A percentile compares a stretch with the other conserved stretches of the same genome.
These are phyloP conservation scores for Agaricus blazei DNA, from an alignment of 768 basidiomycete species.

Conservation along the genomic window DNA sequence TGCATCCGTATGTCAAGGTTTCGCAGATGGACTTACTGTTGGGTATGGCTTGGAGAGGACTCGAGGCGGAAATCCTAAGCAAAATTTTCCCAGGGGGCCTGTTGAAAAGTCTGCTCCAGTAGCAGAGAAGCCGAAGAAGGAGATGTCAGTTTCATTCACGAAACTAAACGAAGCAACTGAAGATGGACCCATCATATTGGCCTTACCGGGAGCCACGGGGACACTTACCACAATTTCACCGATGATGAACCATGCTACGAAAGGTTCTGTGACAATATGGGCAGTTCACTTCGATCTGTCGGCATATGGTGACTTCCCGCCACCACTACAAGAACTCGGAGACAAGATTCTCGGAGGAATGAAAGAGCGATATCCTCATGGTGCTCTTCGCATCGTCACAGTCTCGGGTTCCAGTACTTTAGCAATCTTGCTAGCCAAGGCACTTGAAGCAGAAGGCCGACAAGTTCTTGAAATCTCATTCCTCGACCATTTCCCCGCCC, in stretches of 20 bases:
- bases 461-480: not conserved
- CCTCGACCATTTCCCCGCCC: slow-evolving; percentile 3
- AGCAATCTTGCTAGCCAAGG: not conserved
- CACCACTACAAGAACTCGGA: not conserved
- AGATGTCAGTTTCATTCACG: not conserved
- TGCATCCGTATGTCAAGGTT: slow-evolving; percentile 23
- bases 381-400: not conserved
- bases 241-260: not conserved
- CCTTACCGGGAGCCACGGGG: not conserved
- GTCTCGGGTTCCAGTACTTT: slow-evolving; percentile 2
- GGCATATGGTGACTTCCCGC: not conserved
- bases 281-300: slow-evolving; percentile 1
- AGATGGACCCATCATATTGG: not conserved
- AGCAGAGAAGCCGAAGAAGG: not conserved
- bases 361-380: not conserved
- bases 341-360: not conserved
- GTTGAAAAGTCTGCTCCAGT: not conserved
- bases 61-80: not conserved
- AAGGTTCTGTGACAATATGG: not conserved
- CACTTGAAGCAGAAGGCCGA: not conserved
- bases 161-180: not conserved
- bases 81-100: not conserved
- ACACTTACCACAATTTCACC: not conserved
- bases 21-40: slow-evolving; percentile 31
- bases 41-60: slow-evolving; percentile 1